phyloP scores from a whole-genome alignment of 441 rosid species.

The Hura crepitans region DNA sequence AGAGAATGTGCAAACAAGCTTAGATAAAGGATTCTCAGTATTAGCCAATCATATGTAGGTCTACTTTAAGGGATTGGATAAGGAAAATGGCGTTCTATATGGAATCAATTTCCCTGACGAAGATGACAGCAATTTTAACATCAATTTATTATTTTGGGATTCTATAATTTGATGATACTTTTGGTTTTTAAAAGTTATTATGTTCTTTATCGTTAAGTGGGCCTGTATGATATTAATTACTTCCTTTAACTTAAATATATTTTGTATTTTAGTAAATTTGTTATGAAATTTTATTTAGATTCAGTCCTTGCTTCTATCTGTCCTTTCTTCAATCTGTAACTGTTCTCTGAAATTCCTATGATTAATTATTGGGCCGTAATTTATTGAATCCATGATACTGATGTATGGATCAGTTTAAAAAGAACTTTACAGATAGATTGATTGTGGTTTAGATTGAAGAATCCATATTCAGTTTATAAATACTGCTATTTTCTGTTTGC shows the following conservation, averaged over 20 bases:
- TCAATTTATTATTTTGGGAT: not conserved
- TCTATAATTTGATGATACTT: not conserved
- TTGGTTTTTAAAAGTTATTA: not conserved
- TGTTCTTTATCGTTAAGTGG: not conserved
- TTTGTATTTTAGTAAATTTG: not conserved
- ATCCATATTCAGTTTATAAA: not conserved
- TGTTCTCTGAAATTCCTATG: not conserved
- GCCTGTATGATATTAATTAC: not conserved
- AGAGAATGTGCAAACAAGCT: not conserved
- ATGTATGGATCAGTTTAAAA: not conserved
- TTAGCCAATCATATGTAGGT: not conserved
- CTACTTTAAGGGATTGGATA: not conserved
- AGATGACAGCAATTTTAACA: not conserved
- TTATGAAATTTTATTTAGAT: not conserved
- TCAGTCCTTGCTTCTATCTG: not conserved
- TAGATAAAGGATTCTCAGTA: not conserved
- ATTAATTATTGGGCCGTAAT: not conserved
- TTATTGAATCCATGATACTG: not conserved
- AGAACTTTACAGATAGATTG: not conserved
- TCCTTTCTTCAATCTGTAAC: not conserved
- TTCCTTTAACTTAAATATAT: not conserved
- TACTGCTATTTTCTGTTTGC: not conserved
- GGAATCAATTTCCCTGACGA: not conserved
- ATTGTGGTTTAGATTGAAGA: not conserved
- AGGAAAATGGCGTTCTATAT: not conserved